Evolutionary conservation across 116 monocot genomes (phyloP).

Genomic region (Iris pallida): DNA sequence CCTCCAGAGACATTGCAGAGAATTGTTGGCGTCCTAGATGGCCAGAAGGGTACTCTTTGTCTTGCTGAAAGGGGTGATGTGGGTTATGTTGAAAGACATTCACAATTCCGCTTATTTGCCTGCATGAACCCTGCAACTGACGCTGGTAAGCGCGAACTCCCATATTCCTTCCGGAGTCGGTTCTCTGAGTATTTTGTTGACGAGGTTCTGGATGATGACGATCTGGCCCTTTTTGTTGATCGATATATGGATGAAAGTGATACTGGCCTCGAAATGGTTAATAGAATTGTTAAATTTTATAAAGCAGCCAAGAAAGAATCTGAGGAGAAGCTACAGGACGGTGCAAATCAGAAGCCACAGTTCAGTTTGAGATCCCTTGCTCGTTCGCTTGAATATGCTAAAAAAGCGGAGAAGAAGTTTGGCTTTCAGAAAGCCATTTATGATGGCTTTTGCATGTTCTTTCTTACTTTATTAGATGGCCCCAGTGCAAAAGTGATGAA

Average conservation of each 20-base stretch:
- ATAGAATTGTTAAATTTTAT: conserved; percentile 66
- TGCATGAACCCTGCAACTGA: conserved; percentile 99
- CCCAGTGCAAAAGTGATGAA: conserved; percentile 73
- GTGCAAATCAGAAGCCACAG: conserved; percentile 93
- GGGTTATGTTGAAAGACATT: conserved; percentile 62
- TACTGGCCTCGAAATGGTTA: conserved; percentile 14
- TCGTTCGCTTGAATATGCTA: conserved; percentile 75
- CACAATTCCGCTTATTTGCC: conserved; percentile 77
- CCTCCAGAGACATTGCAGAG: conserved; percentile 85
- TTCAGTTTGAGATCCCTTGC: conserved; percentile 95
- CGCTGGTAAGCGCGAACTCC: conserved; percentile 86
- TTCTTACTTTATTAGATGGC: conserved; percentile 75
- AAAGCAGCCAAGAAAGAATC: conserved; percentile 69
- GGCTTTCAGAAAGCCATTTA: conserved; percentile 69
- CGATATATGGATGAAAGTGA: conserved; percentile 49
- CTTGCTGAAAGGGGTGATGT: conserved; percentile 92
- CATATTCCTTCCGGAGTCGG: conserved; percentile 63
- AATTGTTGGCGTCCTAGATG: conserved; percentile 82
- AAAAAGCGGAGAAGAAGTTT: conserved; percentile 55
- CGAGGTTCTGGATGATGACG: conserved; percentile 87
- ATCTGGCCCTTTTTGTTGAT: conserved; percentile 71
- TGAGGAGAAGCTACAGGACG: conserved; percentile 83
- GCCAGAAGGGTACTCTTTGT: conserved; percentile 68
- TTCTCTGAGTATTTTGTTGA: conserved; percentile 96
- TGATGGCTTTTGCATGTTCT: conserved; percentile 98